phyloP scores from a whole-genome alignment of 2,329 filamentous ascomycete species.

The Ceratocystis papillata region DNA sequence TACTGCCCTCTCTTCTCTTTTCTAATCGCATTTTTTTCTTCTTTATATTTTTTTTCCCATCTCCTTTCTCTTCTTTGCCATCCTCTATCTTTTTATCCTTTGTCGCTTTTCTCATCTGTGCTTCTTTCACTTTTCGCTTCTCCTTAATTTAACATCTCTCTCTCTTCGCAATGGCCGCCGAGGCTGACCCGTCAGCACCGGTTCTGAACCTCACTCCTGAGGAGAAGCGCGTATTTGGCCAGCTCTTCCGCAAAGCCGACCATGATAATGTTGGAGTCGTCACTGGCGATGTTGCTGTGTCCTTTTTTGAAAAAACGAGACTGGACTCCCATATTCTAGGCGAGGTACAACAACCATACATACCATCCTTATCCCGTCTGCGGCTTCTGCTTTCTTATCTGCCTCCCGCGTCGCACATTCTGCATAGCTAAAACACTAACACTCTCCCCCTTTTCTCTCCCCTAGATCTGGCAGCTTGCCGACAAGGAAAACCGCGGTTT shows the following conservation, averaged over 20 bases:
- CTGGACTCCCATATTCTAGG: conserved; percentile 77
- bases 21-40: not conserved
- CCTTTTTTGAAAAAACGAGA: conserved; percentile 95
- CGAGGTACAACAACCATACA: conserved; percentile 49
- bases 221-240: conserved; percentile 87
- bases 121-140: not conserved
- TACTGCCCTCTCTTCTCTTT: not conserved
- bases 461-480: conserved; percentile 95
- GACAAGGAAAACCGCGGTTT: conserved; percentile 94
- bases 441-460: not conserved
- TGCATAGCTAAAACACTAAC: conserved; percentile 5
- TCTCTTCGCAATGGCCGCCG: conserved; percentile 15
- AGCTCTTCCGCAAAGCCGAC: conserved; percentile 88
- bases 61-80: not conserved
- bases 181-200: conserved; percentile 33
- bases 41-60: not conserved
- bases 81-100: not conserved
- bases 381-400: not conserved
- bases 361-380: not conserved
- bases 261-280: conserved; percentile 85
- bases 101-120: not conserved
- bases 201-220: conserved; percentile 79
- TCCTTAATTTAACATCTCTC: not conserved
- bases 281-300: conserved; percentile 89
- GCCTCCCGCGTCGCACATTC: conserved; percentile 5